Conservation (phyloP, 2,329 filamentous ascomycete genomes). For the Pestalotiopsis sp. region DNA sequence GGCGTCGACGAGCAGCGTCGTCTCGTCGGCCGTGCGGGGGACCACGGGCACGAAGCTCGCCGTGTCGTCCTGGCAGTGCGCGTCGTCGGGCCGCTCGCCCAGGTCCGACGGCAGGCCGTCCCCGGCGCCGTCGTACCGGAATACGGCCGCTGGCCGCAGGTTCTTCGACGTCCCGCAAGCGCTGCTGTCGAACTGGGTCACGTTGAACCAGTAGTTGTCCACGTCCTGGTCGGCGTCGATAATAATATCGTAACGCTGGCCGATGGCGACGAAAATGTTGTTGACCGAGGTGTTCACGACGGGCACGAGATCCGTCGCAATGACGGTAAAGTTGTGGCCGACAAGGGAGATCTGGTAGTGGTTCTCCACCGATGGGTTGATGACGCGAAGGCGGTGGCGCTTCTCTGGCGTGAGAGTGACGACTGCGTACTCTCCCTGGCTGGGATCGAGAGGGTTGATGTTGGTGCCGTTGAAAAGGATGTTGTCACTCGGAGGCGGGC, state of each 20-base stretch:
- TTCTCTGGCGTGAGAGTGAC: slow-evolving; percentile 44
- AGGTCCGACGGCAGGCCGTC: slow-evolving; percentile 29
- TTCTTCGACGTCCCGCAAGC: slow-evolving; percentile 35
- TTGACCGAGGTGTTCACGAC: slow-evolving; percentile 50
- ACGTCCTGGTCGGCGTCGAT: slow-evolving; percentile 40
- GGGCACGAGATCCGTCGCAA: slow-evolving; percentile 56
- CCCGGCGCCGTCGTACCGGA: slow-evolving; percentile 38
- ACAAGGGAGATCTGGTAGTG: slow-evolving; percentile 52
- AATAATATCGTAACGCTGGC: slow-evolving; percentile 50
- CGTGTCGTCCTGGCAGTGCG: slow-evolving; percentile 22
- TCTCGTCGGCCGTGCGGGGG: slow-evolving; percentile 26
- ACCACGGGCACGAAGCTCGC: slow-evolving; percentile 26
- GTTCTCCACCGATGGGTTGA: slow-evolving; percentile 55
- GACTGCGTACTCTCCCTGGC: slow-evolving; percentile 33
- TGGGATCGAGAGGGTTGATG: slow-evolving; percentile 30
- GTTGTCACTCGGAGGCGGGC: slow-evolving; percentile 38
- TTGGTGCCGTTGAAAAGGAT: slow-evolving; percentile 49
- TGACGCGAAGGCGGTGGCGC: slow-evolving; percentile 51
- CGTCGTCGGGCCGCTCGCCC: slow-evolving; percentile 25
- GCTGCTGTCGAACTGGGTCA: slow-evolving; percentile 24
- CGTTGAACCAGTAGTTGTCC: slow-evolving; percentile 47
- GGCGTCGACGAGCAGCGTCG: slow-evolving; percentile 23
- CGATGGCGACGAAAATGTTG: slow-evolving; percentile 53
- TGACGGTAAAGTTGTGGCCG: slow-evolving; percentile 51
- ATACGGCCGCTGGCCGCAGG: slow-evolving; percentile 38